Conservation (phyloP, 139 green algal genomes). For the Choricystis sp. region DNA sequence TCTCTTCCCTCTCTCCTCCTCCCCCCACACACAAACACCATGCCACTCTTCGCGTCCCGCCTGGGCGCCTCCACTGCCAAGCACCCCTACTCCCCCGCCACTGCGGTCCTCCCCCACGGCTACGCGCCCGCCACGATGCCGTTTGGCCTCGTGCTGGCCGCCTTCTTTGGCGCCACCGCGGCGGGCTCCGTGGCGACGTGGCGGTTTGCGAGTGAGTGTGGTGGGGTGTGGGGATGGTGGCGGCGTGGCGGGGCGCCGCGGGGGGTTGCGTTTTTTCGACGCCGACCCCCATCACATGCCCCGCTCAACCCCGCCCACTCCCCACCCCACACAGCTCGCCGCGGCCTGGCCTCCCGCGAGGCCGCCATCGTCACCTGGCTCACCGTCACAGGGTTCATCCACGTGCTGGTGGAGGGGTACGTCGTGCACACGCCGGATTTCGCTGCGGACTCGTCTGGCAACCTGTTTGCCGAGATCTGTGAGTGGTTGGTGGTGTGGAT, state of each 20-base stretch:
- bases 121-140: constrained; percentile 37
- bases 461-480: constrained; percentile 66
- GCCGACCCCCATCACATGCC: too few relatives aligned
- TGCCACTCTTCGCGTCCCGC: not conserved
- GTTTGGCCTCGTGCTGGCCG: constrained; percentile 41
- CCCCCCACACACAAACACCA: not conserved
- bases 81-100: constrained; percentile 59
- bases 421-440: constrained; percentile 56
- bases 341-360: constrained; percentile 26
- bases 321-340: not conserved
- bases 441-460: constrained; percentile 40
- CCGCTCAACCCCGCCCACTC: too few relatives aligned
- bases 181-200: constrained; percentile 23
- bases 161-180: constrained; percentile 38
- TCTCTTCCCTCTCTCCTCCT: too few relatives aligned
- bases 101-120: constrained; percentile 30
- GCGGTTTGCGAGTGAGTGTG: not conserved
- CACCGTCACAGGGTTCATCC: constrained; percentile 50
- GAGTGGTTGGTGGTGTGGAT: constrained; percentile 3
- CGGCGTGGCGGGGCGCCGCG: too few relatives aligned
- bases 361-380: constrained; percentile 43
- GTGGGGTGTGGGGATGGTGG: not conserved
- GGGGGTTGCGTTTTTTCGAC: too few relatives aligned
- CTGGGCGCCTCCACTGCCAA: not conserved
- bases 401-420: constrained; percentile 62